phyloP scores from a whole-genome alignment of 495 filamentous ascomycete genomes.

The Penicillium canescens region DNA sequence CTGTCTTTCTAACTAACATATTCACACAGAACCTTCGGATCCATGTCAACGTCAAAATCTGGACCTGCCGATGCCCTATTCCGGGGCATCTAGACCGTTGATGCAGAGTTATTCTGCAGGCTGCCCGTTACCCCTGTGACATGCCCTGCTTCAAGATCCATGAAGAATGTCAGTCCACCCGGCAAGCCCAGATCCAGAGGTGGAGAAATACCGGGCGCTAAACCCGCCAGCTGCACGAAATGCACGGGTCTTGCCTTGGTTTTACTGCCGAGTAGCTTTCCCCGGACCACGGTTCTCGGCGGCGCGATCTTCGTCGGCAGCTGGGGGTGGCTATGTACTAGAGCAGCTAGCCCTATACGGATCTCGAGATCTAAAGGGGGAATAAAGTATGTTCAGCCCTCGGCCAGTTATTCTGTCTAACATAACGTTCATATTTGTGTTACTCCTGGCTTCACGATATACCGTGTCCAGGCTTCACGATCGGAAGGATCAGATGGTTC shows the following conservation, averaged over 20 bases:
- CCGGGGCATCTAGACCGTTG: background rate
- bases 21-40: background rate
- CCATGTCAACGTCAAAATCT: background rate
- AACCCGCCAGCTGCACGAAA: conserved; percentile 2
- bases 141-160: background rate
- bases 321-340: background rate
- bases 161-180: conserved; percentile 11
- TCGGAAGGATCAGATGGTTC: too few species aligned
- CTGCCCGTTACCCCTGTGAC: conserved; percentile 5
- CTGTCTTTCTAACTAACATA: background rate
- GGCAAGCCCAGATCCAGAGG: conserved; percentile 8
- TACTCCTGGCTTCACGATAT: too few species aligned
- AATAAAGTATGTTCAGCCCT: conserved; percentile 4
- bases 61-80: background rate
- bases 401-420: too few species aligned
- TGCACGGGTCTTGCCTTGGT: conserved; percentile 11
- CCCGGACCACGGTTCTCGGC: conserved; percentile 11
- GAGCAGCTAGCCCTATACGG: background rate
- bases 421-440: too few species aligned
- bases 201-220: conserved; percentile 4
- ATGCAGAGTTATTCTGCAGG: conserved; percentile 1
- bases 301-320: conserved; percentile 13
- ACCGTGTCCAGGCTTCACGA: too few species aligned
- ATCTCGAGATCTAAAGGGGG: background rate
- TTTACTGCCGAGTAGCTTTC: conserved; percentile 12